Conservation (phyloP, 768 basidiomycete species). For the Kwoniella bestiolae region DNA sequence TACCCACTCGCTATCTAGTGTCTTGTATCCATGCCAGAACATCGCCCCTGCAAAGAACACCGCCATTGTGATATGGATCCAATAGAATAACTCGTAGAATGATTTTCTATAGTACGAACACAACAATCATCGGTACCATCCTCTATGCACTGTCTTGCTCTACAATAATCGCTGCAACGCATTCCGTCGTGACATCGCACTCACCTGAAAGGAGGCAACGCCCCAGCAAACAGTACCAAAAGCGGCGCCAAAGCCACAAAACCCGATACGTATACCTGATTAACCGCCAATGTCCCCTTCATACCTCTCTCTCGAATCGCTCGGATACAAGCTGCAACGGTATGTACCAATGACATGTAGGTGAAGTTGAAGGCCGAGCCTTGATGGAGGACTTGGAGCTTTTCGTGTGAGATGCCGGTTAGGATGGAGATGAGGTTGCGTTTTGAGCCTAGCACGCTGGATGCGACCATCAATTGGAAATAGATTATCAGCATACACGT, state of each 20-base stretch:
- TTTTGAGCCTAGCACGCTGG: conserved; percentile 58
- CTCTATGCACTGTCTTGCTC: too few species aligned
- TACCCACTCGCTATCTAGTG: conserved; percentile 14
- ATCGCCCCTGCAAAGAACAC: conserved; percentile 57
- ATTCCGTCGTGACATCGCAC: too few species aligned
- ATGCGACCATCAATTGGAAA: not conserved
- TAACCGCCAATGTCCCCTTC: conserved; percentile 32
- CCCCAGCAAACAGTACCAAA: conserved; percentile 26
- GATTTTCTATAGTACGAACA: too few species aligned
- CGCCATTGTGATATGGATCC: conserved; percentile 40
- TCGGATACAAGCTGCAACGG: conserved; percentile 57
- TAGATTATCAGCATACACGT: not conserved
- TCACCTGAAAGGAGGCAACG: conserved; percentile 13
- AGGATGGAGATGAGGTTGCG: conserved; percentile 56
- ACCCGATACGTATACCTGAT: conserved; percentile 55
- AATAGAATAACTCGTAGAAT: conserved; percentile 16
- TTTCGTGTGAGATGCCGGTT: conserved; percentile 58
- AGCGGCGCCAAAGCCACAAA: conserved; percentile 57
- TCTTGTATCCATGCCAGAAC: conserved; percentile 52
- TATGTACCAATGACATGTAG: conserved; percentile 57
- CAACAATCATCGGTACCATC: not conserved
- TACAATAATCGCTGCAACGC: too few species aligned
- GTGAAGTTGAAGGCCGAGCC: conserved; percentile 33
- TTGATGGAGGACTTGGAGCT: conserved; percentile 58
- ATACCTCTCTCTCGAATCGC: conserved; percentile 48